Evolutionary conservation across 768 basidiomycete genomes (phyloP).

Genomic region (Favolaschia claudopus): DNA sequence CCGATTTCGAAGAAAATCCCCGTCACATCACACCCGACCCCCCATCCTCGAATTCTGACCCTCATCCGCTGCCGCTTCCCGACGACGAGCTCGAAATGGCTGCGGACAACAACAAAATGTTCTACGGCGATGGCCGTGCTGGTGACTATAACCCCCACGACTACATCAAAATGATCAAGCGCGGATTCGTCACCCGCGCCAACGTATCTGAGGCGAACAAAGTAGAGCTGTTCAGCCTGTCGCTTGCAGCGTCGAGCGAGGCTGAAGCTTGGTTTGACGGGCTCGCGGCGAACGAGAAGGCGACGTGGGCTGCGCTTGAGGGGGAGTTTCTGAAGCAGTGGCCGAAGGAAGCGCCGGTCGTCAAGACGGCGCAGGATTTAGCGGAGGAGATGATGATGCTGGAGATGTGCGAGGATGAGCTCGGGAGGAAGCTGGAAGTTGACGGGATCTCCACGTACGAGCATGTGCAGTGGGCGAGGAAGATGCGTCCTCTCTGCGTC

Average conservation of each 20-base stretch:
- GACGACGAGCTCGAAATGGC: background rate
- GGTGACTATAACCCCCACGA: background rate
- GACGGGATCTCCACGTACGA: background rate
- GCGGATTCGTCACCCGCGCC: background rate
- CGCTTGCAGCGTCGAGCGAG: background rate
- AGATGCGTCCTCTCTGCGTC: background rate
- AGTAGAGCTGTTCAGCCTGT: background rate
- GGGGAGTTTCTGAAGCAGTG: background rate
- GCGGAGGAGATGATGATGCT: background rate
- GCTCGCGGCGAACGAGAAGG: background rate
- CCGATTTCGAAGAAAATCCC: slow-evolving; percentile 3
- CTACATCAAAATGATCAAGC: background rate
- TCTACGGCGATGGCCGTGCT: background rate
- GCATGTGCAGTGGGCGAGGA: background rate
- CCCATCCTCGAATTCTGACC: background rate
- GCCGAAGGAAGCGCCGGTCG: background rate
- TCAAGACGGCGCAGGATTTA: background rate
- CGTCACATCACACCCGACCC: background rate
- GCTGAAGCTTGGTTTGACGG: background rate
- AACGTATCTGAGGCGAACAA: background rate
- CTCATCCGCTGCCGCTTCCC: background rate
- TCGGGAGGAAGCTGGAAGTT: background rate
- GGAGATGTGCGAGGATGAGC: background rate
- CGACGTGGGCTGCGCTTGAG: background rate
- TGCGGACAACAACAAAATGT: background rate